Conservation (phyloP, 441 rosid species). For the Metrosideros polymorpha region DNA sequence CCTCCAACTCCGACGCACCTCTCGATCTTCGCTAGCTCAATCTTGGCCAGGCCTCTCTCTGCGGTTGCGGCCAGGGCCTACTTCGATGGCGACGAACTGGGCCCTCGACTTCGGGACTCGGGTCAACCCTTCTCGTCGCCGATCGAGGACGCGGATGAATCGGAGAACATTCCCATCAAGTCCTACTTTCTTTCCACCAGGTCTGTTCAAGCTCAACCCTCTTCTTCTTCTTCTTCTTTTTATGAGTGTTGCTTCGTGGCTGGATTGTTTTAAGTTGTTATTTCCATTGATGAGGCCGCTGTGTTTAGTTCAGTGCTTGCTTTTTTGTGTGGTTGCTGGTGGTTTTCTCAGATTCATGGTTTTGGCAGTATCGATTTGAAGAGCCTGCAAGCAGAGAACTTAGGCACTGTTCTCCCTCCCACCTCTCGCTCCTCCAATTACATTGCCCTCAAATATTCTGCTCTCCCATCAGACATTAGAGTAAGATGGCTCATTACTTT, state of each 20-base stretch:
- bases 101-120: conserved; percentile 39
- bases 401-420: conserved; percentile 69
- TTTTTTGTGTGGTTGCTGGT: background rate
- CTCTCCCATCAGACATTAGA: conserved; percentile 48
- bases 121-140: conserved; percentile 19
- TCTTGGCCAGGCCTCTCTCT: conserved; percentile 31
- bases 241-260: background rate
- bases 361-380: conserved; percentile 96
- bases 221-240: background rate
- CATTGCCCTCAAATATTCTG: conserved; percentile 63
- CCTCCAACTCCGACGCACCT: background rate
- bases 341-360: conserved; percentile 63
- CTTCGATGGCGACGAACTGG: conserved; percentile 37
- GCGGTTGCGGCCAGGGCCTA: conserved; percentile 55
- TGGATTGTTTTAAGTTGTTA: background rate
- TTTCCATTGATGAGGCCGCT: conserved; percentile 1
- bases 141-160: conserved; percentile 45
- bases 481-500: conserved; percentile 39
- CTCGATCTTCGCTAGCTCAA: background rate
- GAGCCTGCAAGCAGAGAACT: conserved; percentile 88
- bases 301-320: conserved; percentile 8
- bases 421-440: conserved; percentile 86
- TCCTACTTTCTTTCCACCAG: conserved; percentile 82
- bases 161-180: conserved; percentile 65
- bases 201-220: conserved; percentile 15